A percentile compares a stretch with the other conserved stretches of the same genome.
Conservation (phyloP, 2,329 filamentous ascomycete species). For the Ophiosphaerella herpotricha region DNA sequence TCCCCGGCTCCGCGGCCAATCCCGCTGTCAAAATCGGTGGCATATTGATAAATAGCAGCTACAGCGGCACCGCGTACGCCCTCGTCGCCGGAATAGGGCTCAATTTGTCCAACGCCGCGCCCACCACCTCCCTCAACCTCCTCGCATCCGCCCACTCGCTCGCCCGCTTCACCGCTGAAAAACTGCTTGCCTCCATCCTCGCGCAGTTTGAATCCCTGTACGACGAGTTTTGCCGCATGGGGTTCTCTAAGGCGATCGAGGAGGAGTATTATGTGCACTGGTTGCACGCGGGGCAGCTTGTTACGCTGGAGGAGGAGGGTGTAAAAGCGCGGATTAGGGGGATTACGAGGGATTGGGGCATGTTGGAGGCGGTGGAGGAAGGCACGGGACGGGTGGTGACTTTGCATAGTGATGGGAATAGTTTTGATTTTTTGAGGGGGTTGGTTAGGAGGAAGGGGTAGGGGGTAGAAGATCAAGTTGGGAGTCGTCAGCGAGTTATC, state of each 20-base stretch:
- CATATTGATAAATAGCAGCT: slow-evolving; percentile 87
- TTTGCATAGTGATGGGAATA: slow-evolving; percentile 95
- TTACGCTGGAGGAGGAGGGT: slow-evolving; percentile 79
- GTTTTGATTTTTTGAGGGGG: slow-evolving; percentile 95
- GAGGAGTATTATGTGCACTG: slow-evolving; percentile 68
- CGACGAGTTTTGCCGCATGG: slow-evolving; percentile 70
- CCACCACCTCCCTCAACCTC: slow-evolving; percentile 84
- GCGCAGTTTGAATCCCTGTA: slow-evolving; percentile 80
- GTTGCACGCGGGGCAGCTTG: slow-evolving; percentile 72
- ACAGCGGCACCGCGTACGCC: slow-evolving; percentile 76
- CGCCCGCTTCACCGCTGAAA: slow-evolving; percentile 69
- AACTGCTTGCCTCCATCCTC: slow-evolving; percentile 79
- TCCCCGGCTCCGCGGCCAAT: slow-evolving; percentile 56
- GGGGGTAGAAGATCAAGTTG: too few relatives aligned
- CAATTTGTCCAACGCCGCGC: slow-evolving; percentile 81
- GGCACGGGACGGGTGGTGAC: slow-evolving; percentile 80
- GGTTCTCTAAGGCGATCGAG: slow-evolving; percentile 77
- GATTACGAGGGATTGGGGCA: slow-evolving; percentile 88
- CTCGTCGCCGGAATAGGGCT: slow-evolving; percentile 81
- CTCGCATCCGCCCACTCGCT: slow-evolving; percentile 56
- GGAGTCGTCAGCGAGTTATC: too few relatives aligned
- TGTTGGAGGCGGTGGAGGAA: slow-evolving; percentile 83
- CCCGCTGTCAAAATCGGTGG: slow-evolving; percentile 88
- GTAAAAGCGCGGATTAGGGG: slow-evolving; percentile 77
- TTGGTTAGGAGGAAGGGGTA: slow-evolving; percentile 79